A percentile compares a stretch with the other conserved stretches of the same genome.
Conservation (phyloP, 1,284 basidiomycete species). For the Schizophyllum amplum region DNA sequence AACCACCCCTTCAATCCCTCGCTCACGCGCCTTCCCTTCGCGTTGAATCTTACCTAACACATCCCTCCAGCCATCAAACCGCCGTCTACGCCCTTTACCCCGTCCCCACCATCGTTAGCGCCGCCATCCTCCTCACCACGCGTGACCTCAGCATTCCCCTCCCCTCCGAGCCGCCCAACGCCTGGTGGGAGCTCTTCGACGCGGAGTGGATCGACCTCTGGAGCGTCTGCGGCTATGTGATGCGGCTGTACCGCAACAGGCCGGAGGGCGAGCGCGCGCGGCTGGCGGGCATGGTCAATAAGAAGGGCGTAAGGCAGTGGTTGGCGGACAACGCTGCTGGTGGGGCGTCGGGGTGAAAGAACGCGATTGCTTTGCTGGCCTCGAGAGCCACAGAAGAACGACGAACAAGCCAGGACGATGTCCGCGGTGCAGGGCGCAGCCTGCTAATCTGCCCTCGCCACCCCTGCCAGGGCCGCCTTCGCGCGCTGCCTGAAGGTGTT, state of each 20-base stretch:
- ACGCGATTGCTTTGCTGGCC: no score
- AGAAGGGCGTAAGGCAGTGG: slow-evolving; percentile 70
- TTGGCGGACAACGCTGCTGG: slow-evolving; percentile 36
- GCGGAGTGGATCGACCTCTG: slow-evolving; percentile 80
- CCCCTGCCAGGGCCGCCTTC: no score
- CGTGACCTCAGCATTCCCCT: slow-evolving; percentile 65
- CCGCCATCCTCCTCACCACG: slow-evolving; percentile 72
- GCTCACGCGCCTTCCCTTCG: neutral
- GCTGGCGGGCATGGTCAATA: slow-evolving; percentile 49
- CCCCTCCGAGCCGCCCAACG: slow-evolving; percentile 55
- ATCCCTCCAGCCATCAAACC: slow-evolving; percentile 66
- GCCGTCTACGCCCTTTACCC: slow-evolving; percentile 85
- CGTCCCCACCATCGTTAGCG: slow-evolving; percentile 82
- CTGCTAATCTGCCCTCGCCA: no score
- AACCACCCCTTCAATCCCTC: no score
- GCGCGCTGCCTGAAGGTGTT: no score
- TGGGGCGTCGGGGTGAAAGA: neutral
- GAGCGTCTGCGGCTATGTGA: slow-evolving; percentile 71
- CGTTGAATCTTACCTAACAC: neutral
- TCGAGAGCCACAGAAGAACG: no score
- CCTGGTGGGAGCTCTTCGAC: slow-evolving; percentile 89
- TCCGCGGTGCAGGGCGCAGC: no score
- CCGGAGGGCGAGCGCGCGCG: slow-evolving; percentile 31
- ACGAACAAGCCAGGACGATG: no score
- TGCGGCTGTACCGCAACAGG: slow-evolving; percentile 64